These are phyloP conservation scores for Kodamaea hsintzibuensis DNA, from an alignment of 805 yeast genomes.

Conservation along the genomic window DNA sequence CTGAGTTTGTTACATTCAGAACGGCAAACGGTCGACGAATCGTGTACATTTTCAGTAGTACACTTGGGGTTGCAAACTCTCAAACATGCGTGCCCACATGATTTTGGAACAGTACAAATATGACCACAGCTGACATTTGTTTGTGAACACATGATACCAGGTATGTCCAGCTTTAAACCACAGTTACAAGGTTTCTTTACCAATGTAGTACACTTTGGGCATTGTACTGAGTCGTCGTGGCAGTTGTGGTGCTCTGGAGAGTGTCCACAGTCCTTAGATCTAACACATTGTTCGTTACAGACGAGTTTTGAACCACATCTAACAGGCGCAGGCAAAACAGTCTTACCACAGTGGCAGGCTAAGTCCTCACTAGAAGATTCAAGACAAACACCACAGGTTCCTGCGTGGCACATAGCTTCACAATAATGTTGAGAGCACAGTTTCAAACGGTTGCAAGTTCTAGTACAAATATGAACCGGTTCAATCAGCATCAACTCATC, in stretches of 20 bases:
- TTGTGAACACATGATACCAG: conserved; percentile 71
- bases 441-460: conserved; percentile 60
- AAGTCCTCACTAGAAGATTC: conserved; percentile 80
- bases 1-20: conserved; percentile 57
- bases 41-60: conserved; percentile 58
- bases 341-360: conserved; percentile 78
- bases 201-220: conserved; percentile 74
- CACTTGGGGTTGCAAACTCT: conserved; percentile 62
- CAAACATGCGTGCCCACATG: conserved; percentile 50
- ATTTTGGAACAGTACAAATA: conserved; percentile 31
- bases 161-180: conserved; percentile 50
- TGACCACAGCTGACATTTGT: conserved; percentile 62
- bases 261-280: conserved; percentile 70
- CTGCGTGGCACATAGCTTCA: conserved; percentile 71
- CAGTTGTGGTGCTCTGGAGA: conserved; percentile 68
- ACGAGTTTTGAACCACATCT: conserved; percentile 72
- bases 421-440: conserved; percentile 68
- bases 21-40: conserved; percentile 48
- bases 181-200: conserved; percentile 63
- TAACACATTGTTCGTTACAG: conserved; percentile 65
- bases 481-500: conserved; percentile 64
- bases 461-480: conserved; percentile 71
- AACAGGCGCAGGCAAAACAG: conserved; percentile 78
- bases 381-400: conserved; percentile 77
- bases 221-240: conserved; percentile 60